These are phyloP conservation scores for Colletotrichum gloeosporioides DNA, from an alignment of 2,329 filamentous ascomycete genomes.

Conservation along the genomic window DNA sequence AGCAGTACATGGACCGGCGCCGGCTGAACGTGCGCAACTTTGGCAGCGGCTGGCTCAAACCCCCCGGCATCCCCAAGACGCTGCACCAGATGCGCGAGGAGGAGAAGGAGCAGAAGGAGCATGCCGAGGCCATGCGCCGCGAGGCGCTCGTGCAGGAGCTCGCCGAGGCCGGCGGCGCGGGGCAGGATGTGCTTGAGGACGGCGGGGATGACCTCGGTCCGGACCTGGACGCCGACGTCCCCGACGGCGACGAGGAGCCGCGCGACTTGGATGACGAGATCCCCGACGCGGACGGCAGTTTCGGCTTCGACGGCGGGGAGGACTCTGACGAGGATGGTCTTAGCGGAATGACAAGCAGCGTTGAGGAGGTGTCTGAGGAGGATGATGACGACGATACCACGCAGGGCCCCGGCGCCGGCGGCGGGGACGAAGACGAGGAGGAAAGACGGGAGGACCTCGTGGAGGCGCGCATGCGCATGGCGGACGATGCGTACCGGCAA, in stretches of 20 bases:
- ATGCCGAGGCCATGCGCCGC: constrained; percentile 73
- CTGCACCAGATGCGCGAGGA: constrained; percentile 91
- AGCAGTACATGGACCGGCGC: constrained; percentile 76
- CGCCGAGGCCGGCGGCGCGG: constrained; percentile 64
- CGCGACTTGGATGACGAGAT: constrained; percentile 77
- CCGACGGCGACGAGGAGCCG: constrained; percentile 49
- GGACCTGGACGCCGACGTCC: neutral
- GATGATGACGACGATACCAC: constrained; percentile 42
- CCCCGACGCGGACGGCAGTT: constrained; percentile 67
- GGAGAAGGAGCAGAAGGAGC: constrained; percentile 85
- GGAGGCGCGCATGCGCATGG: constrained; percentile 56
- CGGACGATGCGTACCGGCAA: constrained; percentile 67
- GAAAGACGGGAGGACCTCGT: constrained; percentile 52
- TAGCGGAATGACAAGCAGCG: constrained; percentile 1
- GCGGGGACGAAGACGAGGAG: constrained; percentile 34
- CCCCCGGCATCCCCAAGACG: constrained; percentile 87
- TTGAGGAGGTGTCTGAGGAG: constrained; percentile 23
- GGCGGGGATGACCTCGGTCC: constrained; percentile 52
- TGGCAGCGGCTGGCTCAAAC: constrained; percentile 88
- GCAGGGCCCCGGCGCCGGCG: constrained; percentile 32
- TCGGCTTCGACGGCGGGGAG: constrained; percentile 41
- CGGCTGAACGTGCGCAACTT: constrained; percentile 86
- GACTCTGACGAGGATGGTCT: constrained; percentile 44
- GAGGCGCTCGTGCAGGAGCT: constrained; percentile 78
- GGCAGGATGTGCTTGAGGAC: constrained; percentile 48